A percentile compares a stretch with the other conserved stretches of the same genome.
These are phyloP conservation scores for Chamaecyparis obtusa DNA, from an alignment of 75 land plant genomes.

Conservation along the genomic window DNA sequence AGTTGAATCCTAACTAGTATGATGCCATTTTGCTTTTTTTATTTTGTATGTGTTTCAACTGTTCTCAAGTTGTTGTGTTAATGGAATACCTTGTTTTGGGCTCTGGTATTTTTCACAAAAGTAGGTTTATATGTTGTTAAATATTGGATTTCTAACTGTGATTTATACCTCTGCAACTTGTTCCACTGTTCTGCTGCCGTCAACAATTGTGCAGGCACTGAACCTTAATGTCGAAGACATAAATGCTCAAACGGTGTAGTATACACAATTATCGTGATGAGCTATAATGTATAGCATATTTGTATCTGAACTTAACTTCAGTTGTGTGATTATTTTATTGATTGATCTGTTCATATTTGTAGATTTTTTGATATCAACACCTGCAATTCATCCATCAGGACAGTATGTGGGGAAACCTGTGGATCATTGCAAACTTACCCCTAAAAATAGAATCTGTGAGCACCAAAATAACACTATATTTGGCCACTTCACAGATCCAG, in stretches of 20 bases:
- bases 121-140: not conserved
- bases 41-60: not conserved
- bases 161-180: slow-evolving; percentile 25
- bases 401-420: not conserved
- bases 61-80: not conserved
- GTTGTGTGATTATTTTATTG: not conserved
- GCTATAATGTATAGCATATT: not conserved
- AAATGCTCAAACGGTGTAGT: slow-evolving; percentile 3
- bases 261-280: slow-evolving; percentile 1
- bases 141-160: not conserved
- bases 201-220: slow-evolving; percentile 60
- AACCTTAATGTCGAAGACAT: slow-evolving; percentile 60
- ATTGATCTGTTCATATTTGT: not conserved
- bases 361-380: not conserved
- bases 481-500: not conserved
- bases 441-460: not conserved
- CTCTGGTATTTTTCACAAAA: not conserved
- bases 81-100: not conserved
- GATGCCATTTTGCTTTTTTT: not conserved
- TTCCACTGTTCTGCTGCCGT: slow-evolving; percentile 61
- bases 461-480: not conserved
- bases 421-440: not conserved
- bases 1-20: not conserved
- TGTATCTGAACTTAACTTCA: not conserved
- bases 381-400: not conserved